Evolutionary conservation across 257 asterid genomes (phyloP).

Genomic region (Solanum lignicaule): DNA sequence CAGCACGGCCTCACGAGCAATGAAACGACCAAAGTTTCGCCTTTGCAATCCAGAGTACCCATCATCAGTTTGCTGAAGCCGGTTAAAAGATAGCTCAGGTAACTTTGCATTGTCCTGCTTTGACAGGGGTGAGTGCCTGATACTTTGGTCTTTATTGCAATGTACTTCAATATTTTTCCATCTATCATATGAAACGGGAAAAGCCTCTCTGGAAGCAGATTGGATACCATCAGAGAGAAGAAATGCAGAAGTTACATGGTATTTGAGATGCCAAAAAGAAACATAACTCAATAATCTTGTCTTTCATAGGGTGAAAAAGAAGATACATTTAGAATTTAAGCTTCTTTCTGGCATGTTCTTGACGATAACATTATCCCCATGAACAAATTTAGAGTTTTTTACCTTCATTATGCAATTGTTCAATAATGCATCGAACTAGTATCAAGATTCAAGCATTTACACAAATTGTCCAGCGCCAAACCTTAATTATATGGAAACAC

Average conservation of each 20-base stretch:
- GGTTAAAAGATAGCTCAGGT: slow-evolving; percentile 59
- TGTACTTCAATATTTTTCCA: slow-evolving; percentile 82
- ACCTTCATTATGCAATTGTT: background rate
- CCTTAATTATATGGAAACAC: background rate
- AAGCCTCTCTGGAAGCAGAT: slow-evolving; percentile 38
- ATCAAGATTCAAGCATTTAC: background rate
- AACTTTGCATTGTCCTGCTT: slow-evolving; percentile 40
- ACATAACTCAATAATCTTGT: background rate
- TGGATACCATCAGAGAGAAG: background rate
- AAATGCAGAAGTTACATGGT: background rate
- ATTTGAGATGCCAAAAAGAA: background rate
- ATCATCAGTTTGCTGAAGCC: slow-evolving; percentile 62
- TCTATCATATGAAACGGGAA: slow-evolving; percentile 47
- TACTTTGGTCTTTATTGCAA: slow-evolving; percentile 52
- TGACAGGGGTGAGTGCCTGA: slow-evolving; percentile 28
- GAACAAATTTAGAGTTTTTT: background rate
- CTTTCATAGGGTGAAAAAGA: background rate
- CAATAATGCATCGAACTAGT: background rate
- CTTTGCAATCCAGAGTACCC: slow-evolving; percentile 40
- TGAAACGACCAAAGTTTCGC: slow-evolving; percentile 68
- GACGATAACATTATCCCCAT: background rate
- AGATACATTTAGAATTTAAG: background rate
- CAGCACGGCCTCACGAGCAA: slow-evolving; percentile 72
- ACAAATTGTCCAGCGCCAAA: background rate
- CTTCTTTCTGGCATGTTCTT: background rate